These are phyloP conservation scores for Copromyces sp. DNA, from an alignment of 495 filamentous ascomycete species.

Conservation along the genomic window DNA sequence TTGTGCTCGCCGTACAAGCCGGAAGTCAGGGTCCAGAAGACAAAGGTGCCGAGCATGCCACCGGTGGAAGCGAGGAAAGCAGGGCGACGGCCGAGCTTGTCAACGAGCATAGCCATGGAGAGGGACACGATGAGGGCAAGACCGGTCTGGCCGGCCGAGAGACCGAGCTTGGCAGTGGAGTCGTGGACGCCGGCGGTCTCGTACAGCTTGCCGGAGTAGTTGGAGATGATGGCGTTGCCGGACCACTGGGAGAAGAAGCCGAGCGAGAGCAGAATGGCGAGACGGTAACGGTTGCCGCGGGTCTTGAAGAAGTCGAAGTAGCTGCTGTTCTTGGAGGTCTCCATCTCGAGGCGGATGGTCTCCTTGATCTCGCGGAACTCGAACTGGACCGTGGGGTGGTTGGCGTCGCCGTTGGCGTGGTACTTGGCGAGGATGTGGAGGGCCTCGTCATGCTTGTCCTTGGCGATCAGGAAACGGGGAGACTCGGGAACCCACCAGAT, in stretches of 20 bases:
- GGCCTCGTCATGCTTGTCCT: constrained; percentile 55
- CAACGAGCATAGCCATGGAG: constrained; percentile 47
- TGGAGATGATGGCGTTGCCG: constrained; percentile 57
- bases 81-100: constrained; percentile 49
- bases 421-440: constrained; percentile 45
- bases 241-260: constrained; percentile 61
- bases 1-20: constrained; percentile 31
- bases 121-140: constrained; percentile 44
- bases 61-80: constrained; percentile 48
- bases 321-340: constrained; percentile 31
- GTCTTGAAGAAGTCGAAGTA: constrained; percentile 54
- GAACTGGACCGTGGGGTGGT: constrained; percentile 48
- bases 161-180: constrained; percentile 38
- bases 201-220: constrained; percentile 52
- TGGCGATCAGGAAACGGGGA: constrained; percentile 53
- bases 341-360: constrained; percentile 44
- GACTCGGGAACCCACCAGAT: constrained; percentile 50
- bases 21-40: constrained; percentile 43
- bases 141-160: constrained; percentile 41
- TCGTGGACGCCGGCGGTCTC: constrained; percentile 45
- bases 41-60: constrained; percentile 49
- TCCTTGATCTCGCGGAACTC: constrained; percentile 52
- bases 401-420: constrained; percentile 47
- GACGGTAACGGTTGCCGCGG: constrained; percentile 57
- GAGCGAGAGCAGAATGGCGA: constrained; percentile 46